These are phyloP conservation scores for Silene vulgaris DNA, from an alignment of 179 eudicot genomes.

Conservation along the genomic window DNA sequence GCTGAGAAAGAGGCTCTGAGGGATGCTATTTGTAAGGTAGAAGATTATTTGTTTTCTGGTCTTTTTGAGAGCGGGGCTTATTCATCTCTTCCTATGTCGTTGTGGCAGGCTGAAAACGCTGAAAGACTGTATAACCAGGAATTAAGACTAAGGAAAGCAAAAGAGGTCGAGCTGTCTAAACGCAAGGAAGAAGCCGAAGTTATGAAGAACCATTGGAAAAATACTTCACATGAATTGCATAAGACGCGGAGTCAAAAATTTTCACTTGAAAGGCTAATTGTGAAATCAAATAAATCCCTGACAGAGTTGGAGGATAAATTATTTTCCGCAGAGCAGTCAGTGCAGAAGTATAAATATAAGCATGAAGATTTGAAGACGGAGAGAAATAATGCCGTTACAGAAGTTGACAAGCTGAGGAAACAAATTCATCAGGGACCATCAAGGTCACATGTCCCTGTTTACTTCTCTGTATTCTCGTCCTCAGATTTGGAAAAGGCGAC, in stretches of 20 bases:
- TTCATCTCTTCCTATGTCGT: neutral
- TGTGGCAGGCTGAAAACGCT: slow-evolving; percentile 12
- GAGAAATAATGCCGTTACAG: slow-evolving; percentile 48
- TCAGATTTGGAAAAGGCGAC: slow-evolving; percentile 68
- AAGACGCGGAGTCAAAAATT: slow-evolving; percentile 30
- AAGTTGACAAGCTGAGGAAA: slow-evolving; percentile 45
- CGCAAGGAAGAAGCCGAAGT: neutral
- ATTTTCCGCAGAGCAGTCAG: slow-evolving; percentile 47
- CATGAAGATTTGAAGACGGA: slow-evolving; percentile 55
- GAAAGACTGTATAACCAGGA: slow-evolving; percentile 11
- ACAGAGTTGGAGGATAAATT: slow-evolving; percentile 44
- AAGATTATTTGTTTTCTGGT: neutral
- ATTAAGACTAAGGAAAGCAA: slow-evolving; percentile 13
- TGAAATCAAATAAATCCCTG: neutral
- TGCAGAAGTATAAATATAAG: slow-evolving; percentile 57
- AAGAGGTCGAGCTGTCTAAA: slow-evolving; percentile 9
- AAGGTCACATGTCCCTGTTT: slow-evolving; percentile 29
- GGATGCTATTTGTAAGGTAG: slow-evolving; percentile 60
- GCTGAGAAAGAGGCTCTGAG: slow-evolving; percentile 58
- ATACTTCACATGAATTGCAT: slow-evolving; percentile 37
- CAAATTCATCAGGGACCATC: slow-evolving; percentile 35
- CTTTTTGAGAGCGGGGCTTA: neutral
- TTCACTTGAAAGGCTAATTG: slow-evolving; percentile 4
- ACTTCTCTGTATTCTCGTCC: slow-evolving; percentile 53
- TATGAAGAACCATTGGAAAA: slow-evolving; percentile 33